These are phyloP conservation scores for Besnoitia besnoiti DNA, from an alignment of 169 alveolate species.

Conservation along the genomic window DNA sequence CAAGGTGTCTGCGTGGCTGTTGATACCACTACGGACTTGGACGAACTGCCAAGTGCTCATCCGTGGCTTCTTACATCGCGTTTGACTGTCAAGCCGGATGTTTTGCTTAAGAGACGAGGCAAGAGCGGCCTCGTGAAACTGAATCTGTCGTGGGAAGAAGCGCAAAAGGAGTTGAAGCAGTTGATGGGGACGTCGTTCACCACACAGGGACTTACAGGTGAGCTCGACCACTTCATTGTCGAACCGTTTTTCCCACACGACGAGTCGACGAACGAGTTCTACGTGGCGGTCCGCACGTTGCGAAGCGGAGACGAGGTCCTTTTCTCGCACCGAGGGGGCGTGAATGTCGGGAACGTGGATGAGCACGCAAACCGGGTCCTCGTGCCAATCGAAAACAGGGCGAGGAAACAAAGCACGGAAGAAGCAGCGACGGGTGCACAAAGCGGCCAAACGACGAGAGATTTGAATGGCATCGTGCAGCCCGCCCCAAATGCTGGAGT, in stretches of 20 bases:
- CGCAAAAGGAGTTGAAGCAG: constrained; percentile 14
- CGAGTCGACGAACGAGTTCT: constrained; percentile 61
- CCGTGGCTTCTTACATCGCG: constrained; percentile 60
- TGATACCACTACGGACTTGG: not conserved
- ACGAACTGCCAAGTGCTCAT: not conserved
- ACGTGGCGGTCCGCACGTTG: constrained; percentile 66
- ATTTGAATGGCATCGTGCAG: no score
- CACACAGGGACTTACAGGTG: constrained; percentile 59
- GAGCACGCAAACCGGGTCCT: constrained; percentile 65
- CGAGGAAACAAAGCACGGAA: no score
- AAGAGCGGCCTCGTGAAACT: constrained; percentile 70
- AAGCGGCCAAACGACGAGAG: no score
- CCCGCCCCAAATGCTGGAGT: no score
- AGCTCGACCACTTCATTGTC: constrained; percentile 69
- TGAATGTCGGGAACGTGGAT: constrained; percentile 71
- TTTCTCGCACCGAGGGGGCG: constrained; percentile 66
- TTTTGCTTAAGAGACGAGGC: constrained; percentile 74
- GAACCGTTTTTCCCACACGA: constrained; percentile 66
- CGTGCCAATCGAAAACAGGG: not conserved
- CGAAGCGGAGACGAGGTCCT: constrained; percentile 71
- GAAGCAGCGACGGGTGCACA: no score
- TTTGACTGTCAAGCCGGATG: constrained; percentile 73
- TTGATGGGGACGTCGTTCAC: not conserved
- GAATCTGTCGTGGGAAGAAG: constrained; percentile 25
- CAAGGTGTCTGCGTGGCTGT: constrained; percentile 41